phyloP scores from a whole-genome alignment of 805 yeast species.

The Scheffersomyces ergatensis region DNA sequence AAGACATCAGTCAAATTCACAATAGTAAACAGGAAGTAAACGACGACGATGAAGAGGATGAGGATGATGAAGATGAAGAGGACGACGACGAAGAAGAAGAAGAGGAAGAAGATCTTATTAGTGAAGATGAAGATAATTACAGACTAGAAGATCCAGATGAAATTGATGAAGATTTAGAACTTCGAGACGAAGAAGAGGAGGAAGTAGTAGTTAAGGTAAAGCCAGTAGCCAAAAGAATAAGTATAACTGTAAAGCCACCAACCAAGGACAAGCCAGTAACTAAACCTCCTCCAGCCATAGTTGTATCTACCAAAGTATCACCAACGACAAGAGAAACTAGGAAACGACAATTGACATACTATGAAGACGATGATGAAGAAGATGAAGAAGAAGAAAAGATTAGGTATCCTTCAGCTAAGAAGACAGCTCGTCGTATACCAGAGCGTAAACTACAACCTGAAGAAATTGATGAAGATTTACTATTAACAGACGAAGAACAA shows the following conservation, averaged over 20 bases:
- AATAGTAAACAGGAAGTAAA: slow-evolving; percentile 15
- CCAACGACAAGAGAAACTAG: slow-evolving; percentile 23
- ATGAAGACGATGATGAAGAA: slow-evolving; percentile 34
- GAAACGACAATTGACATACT: slow-evolving; percentile 36
- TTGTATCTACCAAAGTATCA: not conserved
- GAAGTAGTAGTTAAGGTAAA: slow-evolving; percentile 11
- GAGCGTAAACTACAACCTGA: slow-evolving; percentile 19
- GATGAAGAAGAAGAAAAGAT: slow-evolving; percentile 19
- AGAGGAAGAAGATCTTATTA: slow-evolving; percentile 20
- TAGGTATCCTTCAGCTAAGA: slow-evolving; percentile 8
- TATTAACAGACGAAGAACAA: slow-evolving; percentile 41
- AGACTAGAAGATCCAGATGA: slow-evolving; percentile 35
- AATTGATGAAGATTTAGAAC: slow-evolving; percentile 34
- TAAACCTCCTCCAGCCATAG: too few relatives aligned
- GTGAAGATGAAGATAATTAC: slow-evolving; percentile 30
- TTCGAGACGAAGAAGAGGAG: slow-evolving; percentile 24
- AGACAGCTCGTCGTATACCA: slow-evolving; percentile 17
- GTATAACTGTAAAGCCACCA: slow-evolving; percentile 8
- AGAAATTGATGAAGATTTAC: slow-evolving; percentile 33
- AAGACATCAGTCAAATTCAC: slow-evolving; percentile 10
- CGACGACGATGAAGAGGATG: slow-evolving; percentile 21
- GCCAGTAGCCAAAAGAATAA: slow-evolving; percentile 2
- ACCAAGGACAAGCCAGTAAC: slow-evolving; percentile 1
- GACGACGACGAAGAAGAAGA: slow-evolving; percentile 22
- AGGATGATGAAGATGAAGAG: slow-evolving; percentile 13